Conservation (phyloP, 257 asterid species). For the Hygrophila difformis region DNA sequence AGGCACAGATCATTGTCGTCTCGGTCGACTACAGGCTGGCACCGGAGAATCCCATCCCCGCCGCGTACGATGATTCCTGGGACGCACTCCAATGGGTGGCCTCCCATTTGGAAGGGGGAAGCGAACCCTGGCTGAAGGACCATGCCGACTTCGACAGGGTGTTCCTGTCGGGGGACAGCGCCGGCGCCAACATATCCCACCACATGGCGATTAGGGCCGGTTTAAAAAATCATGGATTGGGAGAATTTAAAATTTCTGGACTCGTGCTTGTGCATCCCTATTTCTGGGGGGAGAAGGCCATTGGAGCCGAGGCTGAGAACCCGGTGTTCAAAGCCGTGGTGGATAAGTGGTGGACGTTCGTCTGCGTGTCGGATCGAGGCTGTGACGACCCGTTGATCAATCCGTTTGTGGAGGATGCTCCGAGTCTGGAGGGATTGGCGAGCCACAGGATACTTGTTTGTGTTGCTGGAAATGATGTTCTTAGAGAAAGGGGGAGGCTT, state of each 20-base stretch:
- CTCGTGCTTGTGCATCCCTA: conserved; percentile 57
- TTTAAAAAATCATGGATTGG: background rate
- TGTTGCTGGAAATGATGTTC: conserved; percentile 56
- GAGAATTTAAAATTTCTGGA: conserved; percentile 24
- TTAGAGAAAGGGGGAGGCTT: conserved; percentile 58
- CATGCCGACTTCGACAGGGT: conserved; percentile 39
- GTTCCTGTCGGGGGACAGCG: conserved; percentile 72
- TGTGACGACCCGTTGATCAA: conserved; percentile 61
- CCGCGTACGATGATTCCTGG: conserved; percentile 65
- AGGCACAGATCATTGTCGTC: conserved; percentile 34
- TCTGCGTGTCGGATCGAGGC: conserved; percentile 48
- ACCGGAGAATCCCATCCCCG: conserved; percentile 66
- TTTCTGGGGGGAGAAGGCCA: conserved; percentile 64
- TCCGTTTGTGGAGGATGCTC: conserved; percentile 39
- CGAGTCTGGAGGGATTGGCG: conserved; percentile 24
- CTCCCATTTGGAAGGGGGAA: conserved; percentile 13
- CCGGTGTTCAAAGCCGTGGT: conserved; percentile 50
- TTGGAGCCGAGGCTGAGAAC: conserved; percentile 43
- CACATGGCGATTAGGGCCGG: conserved; percentile 40
- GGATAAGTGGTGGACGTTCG: conserved; percentile 69
- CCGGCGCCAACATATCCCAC: conserved; percentile 77
- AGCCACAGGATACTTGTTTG: conserved; percentile 40
- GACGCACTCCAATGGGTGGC: conserved; percentile 46
- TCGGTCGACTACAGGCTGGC: conserved; percentile 51
- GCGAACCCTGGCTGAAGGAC: conserved; percentile 35